Base-by-base conservation (phyloP, 148 eudicot species). In the Nepenthes mirabilis region DNA sequence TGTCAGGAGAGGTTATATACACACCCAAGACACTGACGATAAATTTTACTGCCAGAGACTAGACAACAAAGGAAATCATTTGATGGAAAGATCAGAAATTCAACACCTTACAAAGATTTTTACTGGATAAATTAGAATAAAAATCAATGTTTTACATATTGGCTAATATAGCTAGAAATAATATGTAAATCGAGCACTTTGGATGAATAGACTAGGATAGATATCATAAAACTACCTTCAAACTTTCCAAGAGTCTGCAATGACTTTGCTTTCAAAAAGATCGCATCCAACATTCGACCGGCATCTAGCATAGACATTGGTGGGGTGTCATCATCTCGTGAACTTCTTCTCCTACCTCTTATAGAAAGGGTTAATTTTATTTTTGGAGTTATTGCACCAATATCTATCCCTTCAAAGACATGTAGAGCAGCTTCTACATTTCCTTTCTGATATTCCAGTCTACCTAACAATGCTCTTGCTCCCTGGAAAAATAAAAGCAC, bases 391-490 rank as follows among this genome's bases (percentile, higher is more conserved):
- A 83, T 73, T 58, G 84, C 64, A 66, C 78, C 67, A 54, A 83
- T 72, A 71, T 93, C 88, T 50, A 93, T 93, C 52, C 96, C 98
- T 82, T 88, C 95, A 72, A 93, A 88, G 56, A 93, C 98, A 60
- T 83, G 96, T 52, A 93, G 68, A 48, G 98, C 98, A 74, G 84
- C 86, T 74, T 88, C 95, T 55, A 86, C 47, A 58, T 93, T 93
- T 65, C 98, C 98, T 71, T 86, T 88, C 63, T 86, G 95, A 73
- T 83, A 88, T 70, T 93, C 98, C 49, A 81, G 80, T 78, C 96
- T 79, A 68, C 98, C 98, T 71, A 93, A 61, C 68, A 93, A 62
- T 11, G 98, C 98, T 68, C 98, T 93, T 51, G 96, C 98, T 80
- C 86, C 98, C 98, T 93, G 80, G 34, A 34, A 65, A 64, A 67